Base-by-base conservation (phyloP, 495 filamentous ascomycete genomes). In the Penicillium chermesinum region DNA sequence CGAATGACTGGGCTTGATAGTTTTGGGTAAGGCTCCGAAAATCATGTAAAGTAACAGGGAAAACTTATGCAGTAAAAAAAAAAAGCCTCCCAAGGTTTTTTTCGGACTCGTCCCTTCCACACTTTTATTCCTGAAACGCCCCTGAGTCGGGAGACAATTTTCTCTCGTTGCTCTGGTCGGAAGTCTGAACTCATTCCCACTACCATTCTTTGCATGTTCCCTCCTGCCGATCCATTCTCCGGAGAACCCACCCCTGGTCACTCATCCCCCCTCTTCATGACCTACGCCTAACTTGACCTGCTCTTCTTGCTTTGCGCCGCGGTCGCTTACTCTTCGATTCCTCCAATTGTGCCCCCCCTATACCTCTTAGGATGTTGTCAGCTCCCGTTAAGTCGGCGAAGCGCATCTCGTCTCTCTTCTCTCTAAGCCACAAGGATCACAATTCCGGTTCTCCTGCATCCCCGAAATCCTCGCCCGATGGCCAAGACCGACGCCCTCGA, bases 361-460 rank as follows among this genome's bases (percentile, higher is more conserved):
- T 32, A 40, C 54, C 49, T 37, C 34, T 25, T 36, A 69, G 50
- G 44, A 75, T 75, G 70, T 59, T 74, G 57, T 74, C 70, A 20
- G 71, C 67, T 66, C 72, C 70, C 41, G 67, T 69, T 51, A 75
- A 73, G 55, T 70, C 71, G 53, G 70, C 72, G 49, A 71, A 73
- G 64, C 72, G 72, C 51, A 73, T 75, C 42, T 74, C 71, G 9
- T 75, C 72, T 33, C 65, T 75, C 22, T 73, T 75, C 46, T 72
- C 71, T 21, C 42, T 74, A 54, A 61, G 65, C 6, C 59, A 67
- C 37, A 67, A 66, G 50, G 68, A 75, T 37, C 57, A 65, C 2
- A 57, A 49, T 38, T 56, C 67, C 9, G 25, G 36, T 17, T 38
- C 52, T 8, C 32, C 19, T 7, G 19, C 46, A 4, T 52, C 58